phyloP scores from a whole-genome alignment of 2,329 filamentous ascomycete species.

The Grosmannia clavigera region DNA sequence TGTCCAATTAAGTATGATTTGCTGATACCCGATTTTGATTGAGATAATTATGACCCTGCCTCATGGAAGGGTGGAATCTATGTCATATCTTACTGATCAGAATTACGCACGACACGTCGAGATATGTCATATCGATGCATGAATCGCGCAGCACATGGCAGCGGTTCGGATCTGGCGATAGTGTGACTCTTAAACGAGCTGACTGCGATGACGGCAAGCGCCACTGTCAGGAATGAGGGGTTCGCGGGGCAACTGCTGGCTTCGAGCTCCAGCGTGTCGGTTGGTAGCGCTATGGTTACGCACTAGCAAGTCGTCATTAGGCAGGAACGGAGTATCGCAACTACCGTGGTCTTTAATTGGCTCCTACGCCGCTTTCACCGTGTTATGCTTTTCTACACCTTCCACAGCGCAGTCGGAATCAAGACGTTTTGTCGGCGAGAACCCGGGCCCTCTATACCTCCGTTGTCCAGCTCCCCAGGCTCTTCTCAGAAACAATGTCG shows the following conservation, averaged over 20 bases:
- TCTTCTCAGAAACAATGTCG: conserved; percentile 14
- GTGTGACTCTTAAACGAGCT: not conserved
- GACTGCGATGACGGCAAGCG: not conserved
- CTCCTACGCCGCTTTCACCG: not conserved
- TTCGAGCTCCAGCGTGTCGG: not conserved
- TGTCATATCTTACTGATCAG: too few species aligned
- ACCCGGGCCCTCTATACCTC: not conserved
- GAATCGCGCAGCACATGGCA: too few species aligned
- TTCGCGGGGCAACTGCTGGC: not conserved
- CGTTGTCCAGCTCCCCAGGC: not conserved
- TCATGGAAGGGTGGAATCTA: too few species aligned
- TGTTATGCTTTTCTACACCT: not conserved
- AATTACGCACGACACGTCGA: too few species aligned
- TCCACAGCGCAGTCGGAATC: not conserved
- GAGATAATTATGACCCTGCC: too few species aligned
- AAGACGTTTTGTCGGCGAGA: not conserved
- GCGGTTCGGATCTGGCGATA: not conserved
- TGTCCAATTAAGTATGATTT: too few species aligned
- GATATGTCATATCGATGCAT: too few species aligned
- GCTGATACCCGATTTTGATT: too few species aligned
- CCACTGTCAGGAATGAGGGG: not conserved
- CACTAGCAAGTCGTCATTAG: not conserved
- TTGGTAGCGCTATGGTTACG: not conserved
- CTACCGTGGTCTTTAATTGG: not conserved
- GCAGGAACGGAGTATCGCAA: not conserved